phyloP scores from a whole-genome alignment of 2,329 filamentous ascomycete genomes.

The Colletotrichum sp. region DNA sequence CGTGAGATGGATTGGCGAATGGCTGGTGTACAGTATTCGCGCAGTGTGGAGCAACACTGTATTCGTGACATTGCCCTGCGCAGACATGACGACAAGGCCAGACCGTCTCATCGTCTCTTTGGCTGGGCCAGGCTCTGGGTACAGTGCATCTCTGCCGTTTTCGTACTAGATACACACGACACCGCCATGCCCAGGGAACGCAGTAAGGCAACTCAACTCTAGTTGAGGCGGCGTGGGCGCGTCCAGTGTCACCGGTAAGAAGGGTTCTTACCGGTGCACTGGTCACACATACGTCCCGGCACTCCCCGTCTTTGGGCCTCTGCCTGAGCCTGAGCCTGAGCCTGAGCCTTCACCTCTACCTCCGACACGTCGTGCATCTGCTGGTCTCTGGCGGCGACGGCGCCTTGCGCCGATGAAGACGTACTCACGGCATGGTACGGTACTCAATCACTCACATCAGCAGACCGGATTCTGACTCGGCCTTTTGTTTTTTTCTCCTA shows the following conservation, averaged over 20 bases:
- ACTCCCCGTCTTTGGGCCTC: neutral
- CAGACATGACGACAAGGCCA: slow-evolving; percentile 9
- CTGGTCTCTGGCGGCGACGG: neutral
- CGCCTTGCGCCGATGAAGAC: neutral
- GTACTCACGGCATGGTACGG: neutral
- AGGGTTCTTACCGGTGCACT: neutral
- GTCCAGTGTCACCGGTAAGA: neutral
- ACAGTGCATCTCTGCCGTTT: neutral
- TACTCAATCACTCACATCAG: neutral
- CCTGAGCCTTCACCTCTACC: neutral
- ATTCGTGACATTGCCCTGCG: slow-evolving; percentile 19
- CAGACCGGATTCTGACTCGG: slow-evolving; percentile 4
- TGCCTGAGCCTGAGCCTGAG: neutral
- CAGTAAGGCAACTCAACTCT: neutral
- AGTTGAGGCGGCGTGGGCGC: neutral
- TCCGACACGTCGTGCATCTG: neutral
- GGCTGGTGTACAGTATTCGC: neutral
- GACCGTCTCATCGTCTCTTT: neutral
- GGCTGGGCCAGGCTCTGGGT: neutral
- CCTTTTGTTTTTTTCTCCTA: neutral
- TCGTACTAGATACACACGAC: neutral
- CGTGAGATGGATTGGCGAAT: neutral
- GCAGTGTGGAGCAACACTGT: slow-evolving; percentile 9
- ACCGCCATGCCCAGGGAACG: neutral
- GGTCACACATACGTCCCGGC: neutral